These are phyloP conservation scores for Paramecium tetraurelia DNA, from an alignment of 73 alveolate genomes.

Conservation along the genomic window DNA sequence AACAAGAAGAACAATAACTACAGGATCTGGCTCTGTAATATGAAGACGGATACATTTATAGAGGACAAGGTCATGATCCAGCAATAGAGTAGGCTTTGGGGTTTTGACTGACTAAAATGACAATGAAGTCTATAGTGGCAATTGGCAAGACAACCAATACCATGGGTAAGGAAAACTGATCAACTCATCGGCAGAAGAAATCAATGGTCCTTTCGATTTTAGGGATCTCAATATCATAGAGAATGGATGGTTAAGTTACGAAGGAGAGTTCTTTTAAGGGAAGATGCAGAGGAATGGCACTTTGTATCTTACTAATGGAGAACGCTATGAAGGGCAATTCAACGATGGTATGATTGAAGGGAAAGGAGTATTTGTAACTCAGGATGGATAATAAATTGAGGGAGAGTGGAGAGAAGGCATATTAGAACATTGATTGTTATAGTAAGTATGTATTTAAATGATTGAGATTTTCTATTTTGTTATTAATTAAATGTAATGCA, in stretches of 20 bases:
- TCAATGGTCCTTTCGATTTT: constrained; percentile 20
- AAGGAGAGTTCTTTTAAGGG: constrained; percentile 27
- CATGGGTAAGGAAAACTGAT: constrained; percentile 38
- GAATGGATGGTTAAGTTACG: constrained; percentile 46
- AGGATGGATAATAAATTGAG: background rate
- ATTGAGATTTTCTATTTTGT: no score
- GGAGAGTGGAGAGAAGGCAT: constrained; percentile 31
- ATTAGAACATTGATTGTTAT: background rate
- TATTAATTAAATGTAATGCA: no score
- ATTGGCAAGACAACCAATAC: constrained; percentile 26
- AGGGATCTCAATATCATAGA: constrained; percentile 15
- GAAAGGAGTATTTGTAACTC: background rate
- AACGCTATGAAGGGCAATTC: constrained; percentile 14
- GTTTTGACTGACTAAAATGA: constrained; percentile 16
- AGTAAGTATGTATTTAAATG: no score
- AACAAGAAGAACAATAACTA: background rate
- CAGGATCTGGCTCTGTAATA: constrained; percentile 15
- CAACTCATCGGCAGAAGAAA: background rate
- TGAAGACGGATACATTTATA: constrained; percentile 49
- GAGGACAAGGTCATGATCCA: constrained; percentile 47
- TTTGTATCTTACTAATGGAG: background rate
- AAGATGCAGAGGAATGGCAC: constrained; percentile 20
- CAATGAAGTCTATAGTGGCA: constrained; percentile 36
- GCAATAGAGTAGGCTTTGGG: constrained; percentile 34
- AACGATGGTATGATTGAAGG: constrained; percentile 49